Percentiles rank a stretch among this genome's conserved stretches.
Evolutionary conservation across 2,329 filamentous ascomycete species (phyloP).

Genomic region (Parafenestella ontariensis): DNA sequence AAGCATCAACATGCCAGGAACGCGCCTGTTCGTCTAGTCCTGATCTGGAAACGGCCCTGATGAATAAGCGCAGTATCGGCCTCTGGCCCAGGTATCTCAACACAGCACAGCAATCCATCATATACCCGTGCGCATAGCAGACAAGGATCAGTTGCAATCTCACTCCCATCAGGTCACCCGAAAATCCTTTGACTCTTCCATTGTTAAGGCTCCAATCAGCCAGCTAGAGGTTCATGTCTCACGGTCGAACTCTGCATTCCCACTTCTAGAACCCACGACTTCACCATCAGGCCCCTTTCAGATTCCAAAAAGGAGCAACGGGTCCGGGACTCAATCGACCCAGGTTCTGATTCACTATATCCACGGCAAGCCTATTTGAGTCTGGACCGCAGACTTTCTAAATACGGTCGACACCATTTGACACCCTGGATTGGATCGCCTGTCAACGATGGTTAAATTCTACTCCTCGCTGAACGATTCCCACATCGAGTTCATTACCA

Average conservation of each 20-base stretch:
- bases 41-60: background rate
- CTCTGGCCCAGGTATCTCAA: background rate
- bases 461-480: constrained; percentile 62
- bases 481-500: constrained; percentile 68
- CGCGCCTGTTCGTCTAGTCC: background rate
- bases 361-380: background rate
- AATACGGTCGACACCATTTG: background rate
- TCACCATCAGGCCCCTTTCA: background rate
- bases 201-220: background rate
- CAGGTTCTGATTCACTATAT: background rate
- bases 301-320: background rate
- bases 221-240: background rate
- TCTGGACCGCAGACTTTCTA: background rate
- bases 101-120: background rate
- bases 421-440: background rate
- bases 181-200: background rate
- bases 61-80: background rate
- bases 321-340: background rate
- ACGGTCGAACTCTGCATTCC: background rate
- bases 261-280: background rate
- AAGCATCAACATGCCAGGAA: background rate
- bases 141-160: background rate
- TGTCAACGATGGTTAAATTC: constrained; percentile 63
- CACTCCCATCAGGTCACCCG: background rate
- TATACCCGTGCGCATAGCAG: background rate